Percentiles rank a stretch among this genome's conserved stretches.
phyloP scores from a whole-genome alignment of 768 basidiomycete species.

The Termitomyces eurrhizus region DNA sequence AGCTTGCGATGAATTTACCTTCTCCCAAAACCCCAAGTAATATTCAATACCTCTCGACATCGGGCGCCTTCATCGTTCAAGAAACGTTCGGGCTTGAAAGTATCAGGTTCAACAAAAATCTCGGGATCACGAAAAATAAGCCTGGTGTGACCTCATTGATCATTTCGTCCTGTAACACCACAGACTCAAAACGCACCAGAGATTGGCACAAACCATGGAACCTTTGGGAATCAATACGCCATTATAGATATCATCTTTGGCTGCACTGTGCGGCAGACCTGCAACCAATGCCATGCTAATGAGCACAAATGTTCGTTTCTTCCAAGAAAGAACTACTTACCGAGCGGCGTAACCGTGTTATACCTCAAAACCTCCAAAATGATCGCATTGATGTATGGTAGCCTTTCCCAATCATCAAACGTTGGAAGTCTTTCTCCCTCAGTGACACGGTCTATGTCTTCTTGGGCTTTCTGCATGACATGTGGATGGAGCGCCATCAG shows the following conservation, averaged over 20 bases:
- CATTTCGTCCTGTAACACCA: slow-evolving; percentile 15
- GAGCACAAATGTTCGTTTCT: not conserved
- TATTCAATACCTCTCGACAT: slow-evolving; percentile 12
- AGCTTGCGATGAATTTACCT: slow-evolving; percentile 12
- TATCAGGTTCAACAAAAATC: slow-evolving; percentile 17
- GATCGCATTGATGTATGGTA: slow-evolving; percentile 19
- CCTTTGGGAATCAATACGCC: slow-evolving; percentile 18
- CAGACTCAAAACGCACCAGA: slow-evolving; percentile 9
- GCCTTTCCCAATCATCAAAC: slow-evolving; percentile 17
- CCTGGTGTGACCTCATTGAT: slow-evolving; percentile 9
- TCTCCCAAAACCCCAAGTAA: slow-evolving; percentile 17
- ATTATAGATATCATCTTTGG: slow-evolving; percentile 10
- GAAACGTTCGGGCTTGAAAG: slow-evolving; percentile 21
- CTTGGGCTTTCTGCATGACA: slow-evolving; percentile 11
- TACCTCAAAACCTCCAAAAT: slow-evolving; percentile 23
- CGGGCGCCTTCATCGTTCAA: slow-evolving; percentile 15
- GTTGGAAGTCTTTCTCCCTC: slow-evolving; percentile 16
- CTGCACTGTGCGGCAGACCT: slow-evolving; percentile 6
- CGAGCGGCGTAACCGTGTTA: slow-evolving; percentile 23
- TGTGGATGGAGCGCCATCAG: slow-evolving; percentile 12
- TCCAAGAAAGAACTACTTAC: slow-evolving; percentile 11
- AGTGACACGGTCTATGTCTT: slow-evolving; percentile 11
- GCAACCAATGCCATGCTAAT: not conserved
- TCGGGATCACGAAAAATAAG: slow-evolving; percentile 20
- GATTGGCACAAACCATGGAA: slow-evolving; percentile 14